Conservation (phyloP, 1,284 basidiomycete species). For the Anthracocystis panici-leucophaei region DNA sequence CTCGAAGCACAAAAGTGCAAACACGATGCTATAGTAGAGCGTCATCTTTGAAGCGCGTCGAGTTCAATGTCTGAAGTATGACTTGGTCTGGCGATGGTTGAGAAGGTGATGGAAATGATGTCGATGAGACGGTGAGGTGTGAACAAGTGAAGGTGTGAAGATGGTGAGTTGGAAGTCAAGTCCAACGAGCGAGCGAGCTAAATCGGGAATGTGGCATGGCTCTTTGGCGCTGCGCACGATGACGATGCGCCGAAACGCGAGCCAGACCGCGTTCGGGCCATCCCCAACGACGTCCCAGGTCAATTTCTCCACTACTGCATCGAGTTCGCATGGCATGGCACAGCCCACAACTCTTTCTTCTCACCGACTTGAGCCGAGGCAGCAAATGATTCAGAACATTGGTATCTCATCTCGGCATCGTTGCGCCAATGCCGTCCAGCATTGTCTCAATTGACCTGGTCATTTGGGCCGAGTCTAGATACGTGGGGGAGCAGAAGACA, state of each 20-base stretch:
- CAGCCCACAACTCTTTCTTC: too few species aligned
- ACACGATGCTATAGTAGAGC: constrained; percentile 68
- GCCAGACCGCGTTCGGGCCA: constrained; percentile 10
- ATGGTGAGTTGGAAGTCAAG: neutral
- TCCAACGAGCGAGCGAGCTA: neutral
- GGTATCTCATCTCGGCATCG: neutral
- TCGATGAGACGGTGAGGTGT: neutral
- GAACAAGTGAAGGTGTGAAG: neutral
- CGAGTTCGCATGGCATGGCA: too few species aligned
- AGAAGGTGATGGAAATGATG: neutral
- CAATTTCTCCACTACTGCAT: constrained; percentile 2
- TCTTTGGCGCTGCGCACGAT: constrained; percentile 3
- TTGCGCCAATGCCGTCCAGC: neutral
- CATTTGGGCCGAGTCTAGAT: neutral
- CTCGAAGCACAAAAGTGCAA: constrained; percentile 66
- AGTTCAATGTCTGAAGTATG: neutral
- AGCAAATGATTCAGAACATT: neutral
- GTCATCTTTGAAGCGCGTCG: constrained; percentile 54
- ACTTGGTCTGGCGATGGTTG: neutral
- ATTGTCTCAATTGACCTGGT: neutral
- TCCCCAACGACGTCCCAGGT: too few species aligned
- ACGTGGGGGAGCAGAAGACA: neutral
- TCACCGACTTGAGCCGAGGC: neutral
- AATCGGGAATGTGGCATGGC: neutral
- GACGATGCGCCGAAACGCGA: neutral